Percentiles rank a stretch among this genome's conserved stretches.
Evolutionary conservation across 306 rosid genomes (phyloP).

Genomic region (Dalbergia cochinchinensis): DNA sequence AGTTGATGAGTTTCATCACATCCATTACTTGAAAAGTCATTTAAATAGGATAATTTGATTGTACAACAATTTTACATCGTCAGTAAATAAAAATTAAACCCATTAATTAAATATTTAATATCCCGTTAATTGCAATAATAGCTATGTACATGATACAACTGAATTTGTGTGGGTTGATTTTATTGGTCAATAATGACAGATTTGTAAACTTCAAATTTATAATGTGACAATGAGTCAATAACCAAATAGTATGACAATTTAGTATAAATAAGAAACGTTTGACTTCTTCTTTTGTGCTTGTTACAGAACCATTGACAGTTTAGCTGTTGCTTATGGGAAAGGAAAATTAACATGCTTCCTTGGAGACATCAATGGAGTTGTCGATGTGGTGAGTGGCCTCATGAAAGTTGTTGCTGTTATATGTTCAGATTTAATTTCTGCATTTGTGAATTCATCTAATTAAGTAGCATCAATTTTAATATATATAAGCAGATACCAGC

Average conservation of each 20-base stretch:
- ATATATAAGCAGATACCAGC: conserved; percentile 69
- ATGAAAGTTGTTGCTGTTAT: background rate
- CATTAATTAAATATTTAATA: too few relatives aligned
- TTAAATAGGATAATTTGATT: too few relatives aligned
- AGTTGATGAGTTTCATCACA: too few relatives aligned
- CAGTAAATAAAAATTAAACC: too few relatives aligned
- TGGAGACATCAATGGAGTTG: conserved; percentile 51
- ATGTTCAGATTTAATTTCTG: background rate
- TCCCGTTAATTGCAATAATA: too few relatives aligned
- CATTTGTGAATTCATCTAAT: background rate
- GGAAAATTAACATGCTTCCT: conserved; percentile 76
- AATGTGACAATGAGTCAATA: background rate
- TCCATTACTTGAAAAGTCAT: too few relatives aligned
- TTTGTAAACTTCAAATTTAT: too few relatives aligned
- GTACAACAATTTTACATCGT: too few relatives aligned
- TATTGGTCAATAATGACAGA: background rate
- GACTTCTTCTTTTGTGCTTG: background rate
- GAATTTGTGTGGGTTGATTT: too few relatives aligned
- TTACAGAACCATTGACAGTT: conserved; percentile 80
- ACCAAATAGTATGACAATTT: background rate
- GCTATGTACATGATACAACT: too few relatives aligned
- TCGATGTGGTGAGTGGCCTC: conserved; percentile 72
- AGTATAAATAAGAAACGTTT: background rate
- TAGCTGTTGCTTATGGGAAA: conserved; percentile 76
- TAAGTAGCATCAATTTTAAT: background rate